These are phyloP conservation scores for Aureobasidium sp. DNA, from an alignment of 2,329 filamentous ascomycete genomes.

Conservation along the genomic window DNA sequence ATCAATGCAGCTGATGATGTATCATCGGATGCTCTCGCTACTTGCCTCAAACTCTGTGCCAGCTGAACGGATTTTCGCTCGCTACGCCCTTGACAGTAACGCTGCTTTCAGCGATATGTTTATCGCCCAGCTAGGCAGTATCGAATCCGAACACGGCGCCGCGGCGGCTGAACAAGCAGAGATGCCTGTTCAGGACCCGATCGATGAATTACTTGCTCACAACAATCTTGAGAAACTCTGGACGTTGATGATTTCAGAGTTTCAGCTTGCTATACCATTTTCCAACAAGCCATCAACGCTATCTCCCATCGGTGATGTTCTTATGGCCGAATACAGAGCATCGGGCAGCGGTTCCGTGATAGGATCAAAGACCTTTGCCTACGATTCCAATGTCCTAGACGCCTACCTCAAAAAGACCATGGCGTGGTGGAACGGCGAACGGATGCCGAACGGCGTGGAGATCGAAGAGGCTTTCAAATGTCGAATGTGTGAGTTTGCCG, in stretches of 20 bases:
- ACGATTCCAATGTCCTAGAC: constrained; percentile 55
- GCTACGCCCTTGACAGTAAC: constrained; percentile 60
- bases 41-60: constrained; percentile 64
- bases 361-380: constrained; percentile 54
- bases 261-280: constrained; percentile 33
- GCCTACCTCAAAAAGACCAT: constrained; percentile 61
- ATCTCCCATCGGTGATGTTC: constrained; percentile 44
- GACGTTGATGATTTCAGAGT: constrained; percentile 54
- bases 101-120: constrained; percentile 69
- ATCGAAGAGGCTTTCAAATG: constrained; percentile 88
- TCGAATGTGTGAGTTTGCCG: constrained; percentile 70
- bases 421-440: constrained; percentile 78
- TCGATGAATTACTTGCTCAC: constrained; percentile 46
- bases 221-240: constrained; percentile 54
- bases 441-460: constrained; percentile 63
- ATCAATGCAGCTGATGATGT: constrained; percentile 80
- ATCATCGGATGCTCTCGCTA: constrained; percentile 72
- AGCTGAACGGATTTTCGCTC: constrained; percentile 57
- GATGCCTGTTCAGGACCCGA: constrained; percentile 27
- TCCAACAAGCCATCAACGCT: constrained; percentile 44
- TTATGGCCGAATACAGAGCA: constrained; percentile 47
- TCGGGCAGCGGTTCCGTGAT: constrained; percentile 42
- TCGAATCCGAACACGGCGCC: constrained; percentile 46
- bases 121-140: constrained; percentile 59
- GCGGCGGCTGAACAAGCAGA: constrained; percentile 32